These are phyloP conservation scores for Candolleomyces eurysporus DNA, from an alignment of 768 basidiomycete genomes.

Conservation along the genomic window DNA sequence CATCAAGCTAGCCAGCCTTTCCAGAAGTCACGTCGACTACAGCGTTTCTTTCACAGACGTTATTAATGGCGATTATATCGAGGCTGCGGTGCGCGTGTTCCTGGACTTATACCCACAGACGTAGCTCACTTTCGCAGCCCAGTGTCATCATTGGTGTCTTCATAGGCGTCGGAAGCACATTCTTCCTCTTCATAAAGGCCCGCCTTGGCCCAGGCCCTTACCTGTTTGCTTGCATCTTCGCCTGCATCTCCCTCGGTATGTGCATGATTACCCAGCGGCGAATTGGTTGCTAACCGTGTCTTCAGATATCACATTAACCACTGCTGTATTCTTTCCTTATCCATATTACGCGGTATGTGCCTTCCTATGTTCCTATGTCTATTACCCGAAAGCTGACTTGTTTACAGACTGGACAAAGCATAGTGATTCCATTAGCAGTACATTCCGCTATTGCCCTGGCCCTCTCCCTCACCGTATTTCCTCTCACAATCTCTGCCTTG, in stretches of 20 bases:
- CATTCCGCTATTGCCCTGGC: conserved; percentile 47
- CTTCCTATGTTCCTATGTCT: background rate
- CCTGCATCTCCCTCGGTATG: conserved; percentile 58
- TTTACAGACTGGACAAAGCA: conserved; percentile 42
- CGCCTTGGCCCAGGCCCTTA: conserved; percentile 64
- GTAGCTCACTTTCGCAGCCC: conserved; percentile 36
- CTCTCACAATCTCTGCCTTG: conserved; percentile 56
- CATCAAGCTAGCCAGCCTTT: conserved; percentile 57
- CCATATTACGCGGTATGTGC: conserved; percentile 52
- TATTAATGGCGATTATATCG: conserved; percentile 54
- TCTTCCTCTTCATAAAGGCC: conserved; percentile 60
- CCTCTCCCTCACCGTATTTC: conserved; percentile 56
- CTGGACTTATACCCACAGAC: background rate
- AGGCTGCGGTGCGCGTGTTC: conserved; percentile 35
- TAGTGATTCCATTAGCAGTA: conserved; percentile 50
- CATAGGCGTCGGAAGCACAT: conserved; percentile 56
- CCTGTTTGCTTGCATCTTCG: conserved; percentile 52
- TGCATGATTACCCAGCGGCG: background rate
- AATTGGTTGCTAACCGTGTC: background rate
- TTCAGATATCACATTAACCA: conserved; percentile 54
- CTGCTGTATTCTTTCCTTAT: conserved; percentile 60
- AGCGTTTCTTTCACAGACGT: conserved; percentile 37
- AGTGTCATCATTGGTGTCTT: conserved; percentile 60
- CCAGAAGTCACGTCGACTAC: conserved; percentile 43
- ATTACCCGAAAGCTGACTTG: background rate